Conservation (phyloP, 225 moss, liverwort and hornwort genomes). For the Straminergon stramineum region DNA sequence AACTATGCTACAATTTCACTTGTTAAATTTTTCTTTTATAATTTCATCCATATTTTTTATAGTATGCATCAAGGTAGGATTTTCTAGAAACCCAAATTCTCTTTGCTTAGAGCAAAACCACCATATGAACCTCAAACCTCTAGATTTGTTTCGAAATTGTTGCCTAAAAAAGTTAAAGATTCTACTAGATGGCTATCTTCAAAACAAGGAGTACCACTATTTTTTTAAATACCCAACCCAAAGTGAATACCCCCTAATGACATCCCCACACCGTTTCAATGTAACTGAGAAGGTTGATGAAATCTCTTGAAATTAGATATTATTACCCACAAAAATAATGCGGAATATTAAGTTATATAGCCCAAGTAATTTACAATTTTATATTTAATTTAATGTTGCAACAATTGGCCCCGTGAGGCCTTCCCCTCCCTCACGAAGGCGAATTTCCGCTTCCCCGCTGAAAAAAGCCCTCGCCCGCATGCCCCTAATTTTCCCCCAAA, state of each 20-base stretch:
- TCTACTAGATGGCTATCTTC: accelerated
- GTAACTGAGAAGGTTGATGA: neutral
- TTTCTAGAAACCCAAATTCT: neutral
- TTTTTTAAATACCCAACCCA: neutral
- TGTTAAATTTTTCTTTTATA: too few species aligned
- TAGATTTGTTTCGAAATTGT: neutral
- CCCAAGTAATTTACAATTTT: neutral
- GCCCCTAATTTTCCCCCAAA: neutral
- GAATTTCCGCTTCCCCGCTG: neutral
- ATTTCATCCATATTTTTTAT: neutral
- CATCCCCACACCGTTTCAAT: neutral
- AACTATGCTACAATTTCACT: neutral
- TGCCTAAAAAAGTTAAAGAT: accelerated
- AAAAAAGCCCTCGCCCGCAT: neutral
- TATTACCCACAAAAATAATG: neutral
- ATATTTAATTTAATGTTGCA: neutral
- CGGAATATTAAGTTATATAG: neutral
- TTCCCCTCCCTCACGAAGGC: neutral
- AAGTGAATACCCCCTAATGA: neutral
- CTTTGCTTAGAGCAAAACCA: accelerated
- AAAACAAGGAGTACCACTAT: accelerated
- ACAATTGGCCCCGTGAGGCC: neutral
- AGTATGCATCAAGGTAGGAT: accelerated
- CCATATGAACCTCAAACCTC: neutral
- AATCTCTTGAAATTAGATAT: neutral